Base-by-base conservation (phyloP, 2,329 filamentous ascomycete genomes). In the Penicillium oxalicum region DNA sequence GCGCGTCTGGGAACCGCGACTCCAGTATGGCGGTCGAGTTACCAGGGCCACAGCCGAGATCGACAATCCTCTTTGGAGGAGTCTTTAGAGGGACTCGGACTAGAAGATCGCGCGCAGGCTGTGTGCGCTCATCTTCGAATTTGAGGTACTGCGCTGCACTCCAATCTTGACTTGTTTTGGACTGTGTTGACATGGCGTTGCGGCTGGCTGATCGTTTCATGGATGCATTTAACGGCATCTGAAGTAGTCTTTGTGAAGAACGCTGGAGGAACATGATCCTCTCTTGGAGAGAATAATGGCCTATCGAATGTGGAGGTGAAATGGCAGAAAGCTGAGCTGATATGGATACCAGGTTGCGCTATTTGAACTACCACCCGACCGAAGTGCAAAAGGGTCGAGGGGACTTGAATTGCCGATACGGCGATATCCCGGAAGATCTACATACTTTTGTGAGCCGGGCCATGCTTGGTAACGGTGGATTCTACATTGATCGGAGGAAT, bases 41-140 rank as follows among this genome's bases (percentile, higher is more conserved):
- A 4, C 76, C 80, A 0, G 80, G 80, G 0, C 80, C 80, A 61
- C 80, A 83, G 55, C 80, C 80, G 1, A 83, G 68, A 50, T 83
- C 80, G 55, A 80, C 67, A 55, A 83, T 74, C 27, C 61, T 65
- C 8, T 66, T 58, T n/a, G 77, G 66, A 0, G 58, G 66, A 0
- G 58, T 47, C 11, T 66, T 54, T 1, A 76, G 65, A 0, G 69
- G 66, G 2, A 81, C 60, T 29, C 73, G 76, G 5, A 73, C 53
- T 7, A 83, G 63, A 1, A 83, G 73, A 52, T 83, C 80, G 37
- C 71, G 67, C 0, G 75, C 72, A 5, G 79, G 71, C 2, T 75
- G 73, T 0, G 77, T 81, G 49, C 79, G 74, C 45, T 82, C 74
- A 44, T 68, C 63, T 53, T 66, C 61, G 56, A 81, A 82, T 51